Percentiles rank a stretch among this genome's conserved stretches.
Evolutionary conservation across 169 alveolate species (phyloP).

Genomic region (Plasmodium cynomolgi): DNA sequence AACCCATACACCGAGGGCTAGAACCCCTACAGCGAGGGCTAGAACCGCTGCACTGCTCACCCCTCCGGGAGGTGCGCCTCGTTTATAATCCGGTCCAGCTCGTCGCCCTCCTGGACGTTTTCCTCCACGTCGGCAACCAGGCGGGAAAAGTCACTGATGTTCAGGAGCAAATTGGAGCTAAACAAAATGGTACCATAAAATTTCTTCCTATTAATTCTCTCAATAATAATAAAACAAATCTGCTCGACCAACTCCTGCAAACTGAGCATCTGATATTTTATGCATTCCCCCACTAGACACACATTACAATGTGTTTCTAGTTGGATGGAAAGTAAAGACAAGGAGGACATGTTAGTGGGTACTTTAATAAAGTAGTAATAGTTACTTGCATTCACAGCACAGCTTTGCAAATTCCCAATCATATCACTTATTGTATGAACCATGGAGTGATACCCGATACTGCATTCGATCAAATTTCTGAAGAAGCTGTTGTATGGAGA

Average conservation of each 20-base stretch:
- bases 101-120: neutral
- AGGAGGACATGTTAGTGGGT: slow-evolving; percentile 34
- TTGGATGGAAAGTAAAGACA: slow-evolving; percentile 10
- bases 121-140: slow-evolving; percentile 13
- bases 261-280: slow-evolving; percentile 3
- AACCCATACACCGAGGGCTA: no score
- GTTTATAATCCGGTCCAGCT: neutral
- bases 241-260: neutral
- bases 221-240: slow-evolving; percentile 11
- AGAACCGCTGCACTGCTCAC: neutral
- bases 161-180: slow-evolving; percentile 43
- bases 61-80: neutral
- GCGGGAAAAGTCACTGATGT: slow-evolving; percentile 17
- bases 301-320: slow-evolving; percentile 56
- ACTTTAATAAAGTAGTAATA: slow-evolving; percentile 24
- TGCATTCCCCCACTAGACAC: slow-evolving; percentile 33
- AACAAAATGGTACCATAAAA: slow-evolving; percentile 23
- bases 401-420: slow-evolving; percentile 25
- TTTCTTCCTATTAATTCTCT: slow-evolving; percentile 27
- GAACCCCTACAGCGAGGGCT: no score
- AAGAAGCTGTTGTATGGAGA: slow-evolving; percentile 39
- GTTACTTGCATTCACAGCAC: slow-evolving; percentile 5
- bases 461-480: slow-evolving; percentile 31
- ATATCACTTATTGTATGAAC: slow-evolving; percentile 16
- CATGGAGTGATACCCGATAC: slow-evolving; percentile 52